These are phyloP conservation scores for Sisymbrium altissimum DNA, from an alignment of 345 rosid genomes.

Conservation along the genomic window DNA sequence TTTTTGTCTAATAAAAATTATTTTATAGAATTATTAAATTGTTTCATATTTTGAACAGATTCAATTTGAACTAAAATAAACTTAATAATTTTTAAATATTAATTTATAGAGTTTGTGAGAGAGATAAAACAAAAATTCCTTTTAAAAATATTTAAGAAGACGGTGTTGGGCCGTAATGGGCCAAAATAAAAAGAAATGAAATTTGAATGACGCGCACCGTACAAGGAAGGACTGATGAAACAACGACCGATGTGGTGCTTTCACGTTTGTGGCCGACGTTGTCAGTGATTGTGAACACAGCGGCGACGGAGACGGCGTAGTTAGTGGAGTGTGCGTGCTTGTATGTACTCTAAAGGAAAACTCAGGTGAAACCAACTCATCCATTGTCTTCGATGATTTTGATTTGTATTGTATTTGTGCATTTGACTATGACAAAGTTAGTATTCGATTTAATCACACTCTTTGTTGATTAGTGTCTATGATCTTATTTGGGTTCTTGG, in stretches of 20 bases:
- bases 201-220: not conserved
- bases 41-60: too few species aligned
- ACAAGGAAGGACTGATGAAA: not conserved
- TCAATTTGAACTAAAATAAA: too few species aligned
- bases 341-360: not conserved
- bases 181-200: not conserved
- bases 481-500: not conserved
- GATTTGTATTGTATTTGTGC: not conserved
- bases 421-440: not conserved
- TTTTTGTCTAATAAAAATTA: too few species aligned
- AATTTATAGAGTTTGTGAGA: too few species aligned
- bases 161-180: not conserved
- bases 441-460: not conserved
- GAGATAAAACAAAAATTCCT: too few species aligned
- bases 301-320: not conserved
- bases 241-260: not conserved
- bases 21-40: too few species aligned
- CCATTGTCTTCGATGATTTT: not conserved
- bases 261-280: not conserved
- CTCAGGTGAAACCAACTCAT: not conserved
- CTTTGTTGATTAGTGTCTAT: too few species aligned
- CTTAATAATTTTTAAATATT: too few species aligned
- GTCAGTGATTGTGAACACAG: slow-evolving; percentile 1
- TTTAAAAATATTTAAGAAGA: not conserved
- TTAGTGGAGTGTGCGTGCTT: not conserved